Conservation (phyloP, 148 eudicot genomes). For the Heliamphora exappendiculata region DNA sequence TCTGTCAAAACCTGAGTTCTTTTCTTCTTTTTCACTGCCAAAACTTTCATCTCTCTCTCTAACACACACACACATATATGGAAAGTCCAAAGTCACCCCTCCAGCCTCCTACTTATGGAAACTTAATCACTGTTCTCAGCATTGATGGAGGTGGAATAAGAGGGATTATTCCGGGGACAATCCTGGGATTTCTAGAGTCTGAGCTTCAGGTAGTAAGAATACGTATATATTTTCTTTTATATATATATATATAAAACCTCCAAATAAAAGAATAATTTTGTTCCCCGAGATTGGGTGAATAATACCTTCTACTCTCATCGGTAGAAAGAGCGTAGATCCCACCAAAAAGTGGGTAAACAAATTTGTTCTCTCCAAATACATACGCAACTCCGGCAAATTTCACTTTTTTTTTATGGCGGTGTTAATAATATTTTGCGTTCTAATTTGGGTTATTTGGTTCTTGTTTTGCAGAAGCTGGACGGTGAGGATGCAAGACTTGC, state of each 20-base stretch:
- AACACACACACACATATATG: neutral
- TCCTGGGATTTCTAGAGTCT: constrained; percentile 22
- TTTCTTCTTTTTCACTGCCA: neutral
- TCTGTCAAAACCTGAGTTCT: no score
- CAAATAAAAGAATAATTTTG: no score
- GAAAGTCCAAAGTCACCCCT: constrained; percentile 21
- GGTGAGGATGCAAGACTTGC: constrained; percentile 23
- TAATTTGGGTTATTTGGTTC: neutral
- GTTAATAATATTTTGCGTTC: neutral
- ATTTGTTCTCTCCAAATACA: no score
- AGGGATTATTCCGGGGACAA: constrained; percentile 28
- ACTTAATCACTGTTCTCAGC: constrained; percentile 26
- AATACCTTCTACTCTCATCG: no score
- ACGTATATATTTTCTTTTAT: neutral
- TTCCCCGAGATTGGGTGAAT: no score
- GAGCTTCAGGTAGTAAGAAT: constrained; percentile 21
- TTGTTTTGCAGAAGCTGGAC: constrained; percentile 17
- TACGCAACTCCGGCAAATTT: no score
- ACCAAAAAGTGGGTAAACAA: neutral
- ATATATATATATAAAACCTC: neutral
- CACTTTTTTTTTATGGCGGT: neutral
- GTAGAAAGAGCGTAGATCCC: no score
- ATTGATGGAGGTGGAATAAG: constrained; percentile 35
- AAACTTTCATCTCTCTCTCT: neutral
- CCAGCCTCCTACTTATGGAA: constrained; percentile 27